Base-by-base conservation (phyloP, 2,329 filamentous ascomycete species). In the Penicillium sclerotigenum region DNA sequence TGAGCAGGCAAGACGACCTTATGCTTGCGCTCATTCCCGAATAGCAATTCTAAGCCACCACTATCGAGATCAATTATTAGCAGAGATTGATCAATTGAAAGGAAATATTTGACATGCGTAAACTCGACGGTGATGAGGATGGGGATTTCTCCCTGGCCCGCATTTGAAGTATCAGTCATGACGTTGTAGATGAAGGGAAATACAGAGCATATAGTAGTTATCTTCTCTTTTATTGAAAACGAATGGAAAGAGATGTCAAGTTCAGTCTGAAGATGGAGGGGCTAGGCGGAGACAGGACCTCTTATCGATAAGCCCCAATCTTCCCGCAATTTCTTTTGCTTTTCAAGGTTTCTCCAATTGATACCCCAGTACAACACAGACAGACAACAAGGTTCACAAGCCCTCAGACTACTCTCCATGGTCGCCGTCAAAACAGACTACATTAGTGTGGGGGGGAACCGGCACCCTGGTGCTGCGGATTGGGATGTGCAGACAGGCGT, bases 31-130 rank as follows among this genome's bases (percentile, higher is more conserved):
- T 91, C 80, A 71, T 96, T 88, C 31, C 87, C 85, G 77, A 99
- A 99, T 62, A 99, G 87, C 78, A 96, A 88, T 77, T 99, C 94
- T 18, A 99, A 83, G 22, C 94, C 94, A 59, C 94, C 94, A 62
- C 94, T 92, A 62, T 65, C 34, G 48, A 49, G 34, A 54, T 36
- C 13, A 52, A 48, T 59, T 28, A 28, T 55, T n/a, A 55, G 53
- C 49, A 51, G 34, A 54, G 14, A 13, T 34, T 54, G 47, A 18
- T 13, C 42, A 53, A 36, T 47, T 47, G 48, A 38, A 38, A 42
- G 37, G 47, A 45, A 38, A 24, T 53, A 49, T 46, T 53, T 28
- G 34, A 45, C 72, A 60, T 77, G 88, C 87, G 82, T 85, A 70
- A 94, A 93, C 72, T 94, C 90, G 28, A 94, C 84, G 5, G 82